These are phyloP conservation scores for Trichoderma sp. DNA, from an alignment of 2,329 filamentous ascomycete genomes.

Conservation along the genomic window DNA sequence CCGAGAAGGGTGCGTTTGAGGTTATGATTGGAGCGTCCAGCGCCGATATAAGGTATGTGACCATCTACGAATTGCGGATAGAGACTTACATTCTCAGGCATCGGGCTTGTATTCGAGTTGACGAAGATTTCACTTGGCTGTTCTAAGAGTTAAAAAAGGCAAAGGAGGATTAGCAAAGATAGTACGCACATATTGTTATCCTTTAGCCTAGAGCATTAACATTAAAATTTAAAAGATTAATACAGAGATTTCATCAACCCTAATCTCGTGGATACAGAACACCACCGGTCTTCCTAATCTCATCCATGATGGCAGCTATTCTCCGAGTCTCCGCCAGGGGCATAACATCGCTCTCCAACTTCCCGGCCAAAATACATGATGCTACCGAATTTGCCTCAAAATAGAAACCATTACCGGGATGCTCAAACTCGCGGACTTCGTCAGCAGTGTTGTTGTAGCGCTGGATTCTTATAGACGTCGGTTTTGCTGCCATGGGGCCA, in stretches of 20 bases:
- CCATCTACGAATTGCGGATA: neutral
- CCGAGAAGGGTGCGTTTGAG: neutral
- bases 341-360: neutral
- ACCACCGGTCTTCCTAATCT: neutral
- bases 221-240: neutral
- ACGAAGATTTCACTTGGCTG: neutral
- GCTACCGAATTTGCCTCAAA: neutral
- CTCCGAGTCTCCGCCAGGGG: neutral
- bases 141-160: neutral
- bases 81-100: neutral
- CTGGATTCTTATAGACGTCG: neutral
- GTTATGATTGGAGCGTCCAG: neutral
- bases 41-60: neutral
- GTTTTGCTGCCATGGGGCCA: neutral
- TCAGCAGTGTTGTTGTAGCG: neutral
- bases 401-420: neutral
- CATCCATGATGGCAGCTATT: neutral
- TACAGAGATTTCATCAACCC: neutral
- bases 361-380: neutral
- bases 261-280: neutral
- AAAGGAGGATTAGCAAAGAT: neutral
- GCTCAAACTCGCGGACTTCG: neutral
- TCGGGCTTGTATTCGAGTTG: neutral
- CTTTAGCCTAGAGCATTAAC: neutral
- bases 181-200: neutral